Evolutionary conservation across 306 rosid species (phyloP).

Genomic region (Carpinus fangiana): DNA sequence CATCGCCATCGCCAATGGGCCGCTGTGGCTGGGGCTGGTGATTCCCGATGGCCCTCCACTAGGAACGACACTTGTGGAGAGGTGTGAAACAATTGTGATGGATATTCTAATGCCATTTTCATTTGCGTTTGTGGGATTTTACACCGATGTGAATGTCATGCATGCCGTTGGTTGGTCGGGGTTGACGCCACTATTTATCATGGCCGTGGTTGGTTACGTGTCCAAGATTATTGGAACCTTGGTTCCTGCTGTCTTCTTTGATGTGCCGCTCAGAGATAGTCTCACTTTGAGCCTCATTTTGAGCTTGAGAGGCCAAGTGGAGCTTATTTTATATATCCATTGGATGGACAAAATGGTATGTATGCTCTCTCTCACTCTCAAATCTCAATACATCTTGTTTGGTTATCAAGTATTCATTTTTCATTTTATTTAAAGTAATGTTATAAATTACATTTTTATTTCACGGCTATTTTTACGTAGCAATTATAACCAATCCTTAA

Average conservation of each 20-base stretch:
- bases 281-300: constrained; percentile 48
- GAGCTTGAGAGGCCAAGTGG: constrained; percentile 71
- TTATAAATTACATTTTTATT: too few species aligned
- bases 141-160: constrained; percentile 43
- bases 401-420: too few species aligned
- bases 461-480: too few species aligned
- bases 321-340: constrained; percentile 60
- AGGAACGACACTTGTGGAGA: constrained; percentile 51
- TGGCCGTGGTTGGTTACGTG: constrained; percentile 41
- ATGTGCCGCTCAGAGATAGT: constrained; percentile 54
- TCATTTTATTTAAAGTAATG: too few species aligned
- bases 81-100: constrained; percentile 35
- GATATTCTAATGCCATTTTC: constrained; percentile 66
- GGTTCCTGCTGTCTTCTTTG: constrained; percentile 32
- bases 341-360: constrained; percentile 69
- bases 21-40: constrained; percentile 58
- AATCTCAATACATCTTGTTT: too few species aligned
- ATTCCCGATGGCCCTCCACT: constrained; percentile 80
- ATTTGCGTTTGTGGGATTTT: constrained; percentile 50
- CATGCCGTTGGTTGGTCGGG: constrained; percentile 35
- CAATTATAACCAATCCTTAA: too few species aligned
- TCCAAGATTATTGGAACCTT: constrained; percentile 41
- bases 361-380: too few species aligned
- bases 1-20: constrained; percentile 56
- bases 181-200: constrained; percentile 45